Evolutionary conservation across 1,284 basidiomycete species (phyloP).

Genomic region (Malassezia nana): DNA sequence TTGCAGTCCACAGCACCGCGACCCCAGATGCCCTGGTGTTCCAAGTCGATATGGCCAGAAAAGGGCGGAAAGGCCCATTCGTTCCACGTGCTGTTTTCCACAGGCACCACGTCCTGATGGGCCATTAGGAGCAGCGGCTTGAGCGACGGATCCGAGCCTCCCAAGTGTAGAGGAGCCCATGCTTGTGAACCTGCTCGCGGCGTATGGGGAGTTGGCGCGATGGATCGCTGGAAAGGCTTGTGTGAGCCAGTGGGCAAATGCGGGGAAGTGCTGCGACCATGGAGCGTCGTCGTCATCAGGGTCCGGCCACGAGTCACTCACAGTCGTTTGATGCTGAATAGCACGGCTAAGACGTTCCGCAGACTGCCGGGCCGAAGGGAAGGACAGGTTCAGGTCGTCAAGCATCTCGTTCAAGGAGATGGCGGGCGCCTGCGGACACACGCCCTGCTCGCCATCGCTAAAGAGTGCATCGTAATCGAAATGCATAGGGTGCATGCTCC

Average conservation of each 20-base stretch:
- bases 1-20: constrained; percentile 47
- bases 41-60: constrained; percentile 50
- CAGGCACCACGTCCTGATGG: constrained; percentile 53
- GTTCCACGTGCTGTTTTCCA: constrained; percentile 51
- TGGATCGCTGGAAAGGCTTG: constrained; percentile 27
- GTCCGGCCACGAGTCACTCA: constrained; percentile 29
- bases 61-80: constrained; percentile 54
- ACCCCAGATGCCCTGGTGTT: constrained; percentile 53
- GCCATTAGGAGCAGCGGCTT: constrained; percentile 61
- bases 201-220: constrained; percentile 20
- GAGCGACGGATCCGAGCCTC: constrained; percentile 53
- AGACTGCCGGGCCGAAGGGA: not conserved
- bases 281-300: constrained; percentile 21
- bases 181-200: constrained; percentile 54
- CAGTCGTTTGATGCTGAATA: constrained; percentile 34
- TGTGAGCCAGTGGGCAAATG: constrained; percentile 28
- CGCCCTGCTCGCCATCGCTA: not conserved
- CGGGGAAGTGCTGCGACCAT: constrained; percentile 25
- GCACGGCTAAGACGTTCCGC: constrained; percentile 24
- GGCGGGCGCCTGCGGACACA: constrained; percentile 9
- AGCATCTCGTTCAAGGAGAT: not conserved
- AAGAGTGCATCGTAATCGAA: not conserved
- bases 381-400: not conserved
- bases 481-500: not conserved
- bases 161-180: constrained; percentile 61